phyloP scores from a whole-genome alignment of 441 rosid species.

The Erodium moschatum region DNA sequence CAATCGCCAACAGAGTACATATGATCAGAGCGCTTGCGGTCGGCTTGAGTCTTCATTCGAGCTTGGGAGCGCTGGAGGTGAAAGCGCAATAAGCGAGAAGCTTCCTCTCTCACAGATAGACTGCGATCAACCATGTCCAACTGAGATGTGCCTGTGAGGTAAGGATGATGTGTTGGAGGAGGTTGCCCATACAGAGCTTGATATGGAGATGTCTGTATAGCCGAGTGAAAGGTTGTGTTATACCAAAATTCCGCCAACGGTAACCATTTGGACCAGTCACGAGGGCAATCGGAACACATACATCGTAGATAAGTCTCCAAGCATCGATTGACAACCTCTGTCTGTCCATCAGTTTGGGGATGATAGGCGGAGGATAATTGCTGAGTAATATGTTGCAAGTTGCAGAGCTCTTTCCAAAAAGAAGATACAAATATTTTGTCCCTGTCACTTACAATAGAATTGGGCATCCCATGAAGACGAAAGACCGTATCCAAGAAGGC shows the following conservation, averaged over 20 bases:
- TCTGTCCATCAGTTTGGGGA: not conserved
- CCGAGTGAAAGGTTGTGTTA: not conserved
- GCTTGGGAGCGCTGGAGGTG: not conserved
- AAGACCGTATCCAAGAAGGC: not conserved
- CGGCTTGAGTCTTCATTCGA: conserved; percentile 8
- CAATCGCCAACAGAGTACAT: not conserved
- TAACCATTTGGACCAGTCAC: not conserved
- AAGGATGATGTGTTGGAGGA: not conserved
- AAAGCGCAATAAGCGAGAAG: not conserved
- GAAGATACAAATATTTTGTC: not conserved
- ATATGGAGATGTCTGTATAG: not conserved
- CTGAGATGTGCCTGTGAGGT: too few species aligned
- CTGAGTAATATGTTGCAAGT: not conserved
- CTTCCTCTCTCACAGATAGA: too few species aligned
- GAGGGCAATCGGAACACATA: not conserved
- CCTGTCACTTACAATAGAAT: not conserved
- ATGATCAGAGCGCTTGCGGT: not conserved
- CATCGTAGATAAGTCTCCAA: not conserved
- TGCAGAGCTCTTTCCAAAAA: not conserved
- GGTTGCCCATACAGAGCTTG: not conserved
- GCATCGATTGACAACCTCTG: not conserved
- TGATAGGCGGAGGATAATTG: not conserved
- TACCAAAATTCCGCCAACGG: not conserved
- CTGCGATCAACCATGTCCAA: too few species aligned
- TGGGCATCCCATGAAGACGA: not conserved